Base-by-base conservation (phyloP, 2,329 filamentous ascomycete genomes). In the Sordariomycetes sp. region DNA sequence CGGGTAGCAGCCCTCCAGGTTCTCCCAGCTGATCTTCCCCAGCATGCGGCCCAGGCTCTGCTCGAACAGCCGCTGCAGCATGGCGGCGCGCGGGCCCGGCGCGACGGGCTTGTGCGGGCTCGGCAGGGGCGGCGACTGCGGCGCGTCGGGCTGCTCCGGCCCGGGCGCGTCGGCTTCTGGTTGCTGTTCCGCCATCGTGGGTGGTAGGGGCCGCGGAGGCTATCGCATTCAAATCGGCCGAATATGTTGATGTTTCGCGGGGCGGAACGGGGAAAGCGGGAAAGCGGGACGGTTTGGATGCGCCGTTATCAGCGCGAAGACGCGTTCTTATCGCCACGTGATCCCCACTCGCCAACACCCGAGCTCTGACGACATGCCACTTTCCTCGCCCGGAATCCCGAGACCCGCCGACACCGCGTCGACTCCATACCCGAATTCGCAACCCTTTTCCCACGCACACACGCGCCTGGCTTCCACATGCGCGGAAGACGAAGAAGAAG, bases 1-100 rank as follows among this genome's bases (percentile, higher is more conserved):
- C 51, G 83, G 83, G 67, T 83, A 87, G 70, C 83, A 87, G 1
- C 77, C 73, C 2, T 78, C 77, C 63, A 86, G 79, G 67, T 81
- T 82, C 54, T 78, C 74, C 71, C 77, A 82, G 62, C 71, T 76
- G 58, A 86, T 73, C 65, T 80, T 78, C 62, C 68, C 72, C 35
- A 86, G 74, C 2, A 83, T 85, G 63, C 76, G 77, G 53, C 69
- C 63, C 25, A 86, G 75, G 32, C 77, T 76, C 59, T 74, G 70
- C 58, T 74, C 72, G 66, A 83, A 84, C 37, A 84, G 72, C 58
- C 77, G 71, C 57, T 78, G 75, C 59, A 86, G 76, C 52, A 79
- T 76, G 32, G 71, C 64, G 2, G 83, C 83, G 63, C 83, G 81
- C 2, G 79, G 79, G 53, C 83, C 83, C 0, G 82, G 81, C 0